These are phyloP conservation scores for Microsporum canis DNA, from an alignment of 2,329 filamentous ascomycete genomes.

Conservation along the genomic window DNA sequence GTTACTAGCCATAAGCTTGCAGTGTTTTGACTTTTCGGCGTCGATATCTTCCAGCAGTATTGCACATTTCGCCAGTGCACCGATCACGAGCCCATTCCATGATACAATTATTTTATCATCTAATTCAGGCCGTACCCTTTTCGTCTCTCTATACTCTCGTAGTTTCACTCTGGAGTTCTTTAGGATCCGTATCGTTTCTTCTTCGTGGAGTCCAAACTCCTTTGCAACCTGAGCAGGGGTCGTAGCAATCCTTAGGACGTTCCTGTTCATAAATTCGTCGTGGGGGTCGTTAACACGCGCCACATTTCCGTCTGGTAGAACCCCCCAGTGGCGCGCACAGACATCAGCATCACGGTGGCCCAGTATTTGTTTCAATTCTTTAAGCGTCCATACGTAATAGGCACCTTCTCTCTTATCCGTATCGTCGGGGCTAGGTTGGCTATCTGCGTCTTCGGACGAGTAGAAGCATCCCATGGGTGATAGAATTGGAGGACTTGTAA, in stretches of 20 bases:
- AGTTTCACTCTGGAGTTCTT: slow-evolving; percentile 57
- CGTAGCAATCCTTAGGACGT: slow-evolving; percentile 64
- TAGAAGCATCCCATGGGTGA: slow-evolving; percentile 63
- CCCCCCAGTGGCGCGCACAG: slow-evolving; percentile 73
- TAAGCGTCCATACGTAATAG: slow-evolving; percentile 86
- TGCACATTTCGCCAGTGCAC: slow-evolving; percentile 65
- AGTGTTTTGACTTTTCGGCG: slow-evolving; percentile 47
- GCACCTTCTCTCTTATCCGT: slow-evolving; percentile 79
- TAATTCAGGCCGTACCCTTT: slow-evolving; percentile 62
- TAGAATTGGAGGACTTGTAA: slow-evolving; percentile 59
- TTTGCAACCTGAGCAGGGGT: slow-evolving; percentile 58
- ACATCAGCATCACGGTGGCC: slow-evolving; percentile 58
- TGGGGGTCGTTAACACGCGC: slow-evolving; percentile 71
- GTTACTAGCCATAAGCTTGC: slow-evolving; percentile 53
- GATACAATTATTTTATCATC: slow-evolving; percentile 82
- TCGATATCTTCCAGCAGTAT: slow-evolving; percentile 54
- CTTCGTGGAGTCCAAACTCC: slow-evolving; percentile 60
- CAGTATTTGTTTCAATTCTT: slow-evolving; percentile 71
- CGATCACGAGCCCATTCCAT: slow-evolving; percentile 83
- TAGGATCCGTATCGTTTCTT: slow-evolving; percentile 58
- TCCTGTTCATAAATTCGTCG: slow-evolving; percentile 90
- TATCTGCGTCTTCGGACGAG: slow-evolving; percentile 85
- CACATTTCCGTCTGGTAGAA: slow-evolving; percentile 76
- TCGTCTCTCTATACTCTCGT: slow-evolving; percentile 57
- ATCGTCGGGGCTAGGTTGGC: slow-evolving; percentile 60